Evolutionary conservation across 1,284 basidiomycete species (phyloP).

Genomic region (Irpex lacteus): DNA sequence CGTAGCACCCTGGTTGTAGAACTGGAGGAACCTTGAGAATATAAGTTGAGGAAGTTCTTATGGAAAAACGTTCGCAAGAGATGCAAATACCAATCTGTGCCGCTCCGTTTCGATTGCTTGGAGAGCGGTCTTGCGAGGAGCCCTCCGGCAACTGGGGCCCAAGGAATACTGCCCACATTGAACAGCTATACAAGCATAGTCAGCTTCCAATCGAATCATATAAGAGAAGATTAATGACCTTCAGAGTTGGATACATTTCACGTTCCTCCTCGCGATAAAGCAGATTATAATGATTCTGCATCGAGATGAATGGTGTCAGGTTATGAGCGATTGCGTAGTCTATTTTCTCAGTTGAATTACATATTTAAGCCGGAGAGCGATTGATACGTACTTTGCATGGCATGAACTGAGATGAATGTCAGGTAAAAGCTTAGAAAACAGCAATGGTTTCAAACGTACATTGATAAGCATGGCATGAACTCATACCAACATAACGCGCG

Average conservation of each 20-base stretch:
- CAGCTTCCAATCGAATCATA: too few relatives aligned
- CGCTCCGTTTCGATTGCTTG: slow-evolving; percentile 26
- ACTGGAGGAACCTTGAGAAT: slow-evolving; percentile 10
- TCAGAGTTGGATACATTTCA: slow-evolving; percentile 43
- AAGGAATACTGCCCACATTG: slow-evolving; percentile 39
- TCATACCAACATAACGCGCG: slow-evolving; percentile 33
- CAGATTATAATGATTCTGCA: slow-evolving; percentile 45
- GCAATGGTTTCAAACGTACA: slow-evolving; percentile 15
- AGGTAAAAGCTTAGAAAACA: neutral
- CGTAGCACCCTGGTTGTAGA: slow-evolving; percentile 9
- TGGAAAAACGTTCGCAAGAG: neutral
- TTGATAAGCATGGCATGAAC: slow-evolving; percentile 28
- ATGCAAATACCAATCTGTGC: slow-evolving; percentile 31
- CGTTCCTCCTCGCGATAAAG: slow-evolving; percentile 45
- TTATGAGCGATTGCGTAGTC: slow-evolving; percentile 31
- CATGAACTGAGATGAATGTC: slow-evolving; percentile 19
- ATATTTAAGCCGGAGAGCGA: neutral
- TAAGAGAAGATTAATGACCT: slow-evolving; percentile 6
- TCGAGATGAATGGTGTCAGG: slow-evolving; percentile 45
- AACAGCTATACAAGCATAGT: slow-evolving; percentile 11
- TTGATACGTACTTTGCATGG: slow-evolving; percentile 25
- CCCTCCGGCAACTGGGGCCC: slow-evolving; percentile 48
- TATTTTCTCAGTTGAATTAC: neutral
- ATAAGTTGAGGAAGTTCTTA: neutral
- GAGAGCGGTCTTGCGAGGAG: slow-evolving; percentile 38